Conservation (phyloP, 805 yeast species). For the Pichia manshurica region DNA sequence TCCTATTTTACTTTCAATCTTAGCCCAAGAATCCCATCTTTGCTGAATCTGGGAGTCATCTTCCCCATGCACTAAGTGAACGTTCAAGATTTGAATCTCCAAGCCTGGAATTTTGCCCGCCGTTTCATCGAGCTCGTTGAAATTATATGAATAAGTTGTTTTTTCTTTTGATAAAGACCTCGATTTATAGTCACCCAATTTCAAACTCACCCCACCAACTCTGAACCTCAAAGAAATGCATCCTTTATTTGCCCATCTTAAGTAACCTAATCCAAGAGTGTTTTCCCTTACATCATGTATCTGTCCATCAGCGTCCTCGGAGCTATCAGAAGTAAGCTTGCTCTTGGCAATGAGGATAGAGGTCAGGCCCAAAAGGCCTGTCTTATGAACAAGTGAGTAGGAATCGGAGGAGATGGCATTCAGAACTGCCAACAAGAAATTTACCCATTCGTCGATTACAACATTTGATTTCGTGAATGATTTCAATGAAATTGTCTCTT, state of each 20-base stretch:
- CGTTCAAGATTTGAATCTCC: slow-evolving; percentile 37
- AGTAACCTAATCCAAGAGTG: slow-evolving; percentile 51
- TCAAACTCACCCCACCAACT: slow-evolving; percentile 32
- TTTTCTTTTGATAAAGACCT: no score
- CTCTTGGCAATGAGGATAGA: slow-evolving; percentile 37
- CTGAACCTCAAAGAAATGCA: slow-evolving; percentile 42
- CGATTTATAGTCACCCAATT: slow-evolving; percentile 1
- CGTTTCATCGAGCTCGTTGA: slow-evolving; percentile 10
- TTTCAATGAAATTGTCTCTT: slow-evolving; percentile 46
- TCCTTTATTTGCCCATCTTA: slow-evolving; percentile 62
- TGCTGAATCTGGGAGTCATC: slow-evolving; percentile 15
- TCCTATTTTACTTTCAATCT: slow-evolving; percentile 13
- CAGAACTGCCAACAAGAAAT: slow-evolving; percentile 21
- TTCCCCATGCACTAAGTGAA: slow-evolving; percentile 51
- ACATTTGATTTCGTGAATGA: slow-evolving; percentile 35
- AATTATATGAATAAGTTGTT: background rate
- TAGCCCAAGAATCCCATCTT: slow-evolving; percentile 15
- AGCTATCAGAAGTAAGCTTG: slow-evolving; percentile 14
- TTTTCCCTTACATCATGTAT: slow-evolving; percentile 35
- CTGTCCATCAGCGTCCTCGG: slow-evolving; percentile 27
- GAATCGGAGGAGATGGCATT: slow-evolving; percentile 14
- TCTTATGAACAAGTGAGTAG: slow-evolving; percentile 36
- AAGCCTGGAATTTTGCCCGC: slow-evolving; percentile 27
- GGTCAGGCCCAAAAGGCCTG: slow-evolving; percentile 49
- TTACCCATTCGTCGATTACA: slow-evolving; percentile 32